phyloP scores from a whole-genome alignment of 495 filamentous ascomycete genomes.

The Lasiosphaeris hirsuta region DNA sequence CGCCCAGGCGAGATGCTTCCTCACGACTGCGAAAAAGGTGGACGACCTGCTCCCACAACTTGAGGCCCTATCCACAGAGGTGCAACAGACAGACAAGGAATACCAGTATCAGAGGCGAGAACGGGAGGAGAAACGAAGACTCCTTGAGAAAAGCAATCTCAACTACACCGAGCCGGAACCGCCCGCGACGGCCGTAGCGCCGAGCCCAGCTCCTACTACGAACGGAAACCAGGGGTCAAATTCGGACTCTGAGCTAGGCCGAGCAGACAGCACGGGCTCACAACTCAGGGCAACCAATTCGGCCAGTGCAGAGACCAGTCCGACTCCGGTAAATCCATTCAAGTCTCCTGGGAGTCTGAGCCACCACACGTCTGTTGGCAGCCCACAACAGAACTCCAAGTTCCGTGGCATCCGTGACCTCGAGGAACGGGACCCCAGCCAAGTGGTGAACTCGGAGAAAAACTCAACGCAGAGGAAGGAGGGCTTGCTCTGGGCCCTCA shows the following conservation, averaged over 20 bases:
- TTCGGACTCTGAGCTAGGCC: conserved; percentile 62
- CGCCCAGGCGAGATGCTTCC: conserved; percentile 78
- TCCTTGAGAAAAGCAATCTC: conserved; percentile 84
- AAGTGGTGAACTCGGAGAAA: conserved; percentile 44
- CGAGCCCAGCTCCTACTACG: conserved; percentile 21
- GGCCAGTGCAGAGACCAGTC: conserved; percentile 22
- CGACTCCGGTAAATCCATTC: conserved; percentile 33
- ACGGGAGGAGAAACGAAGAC: conserved; percentile 85
- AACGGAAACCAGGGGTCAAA: conserved; percentile 42
- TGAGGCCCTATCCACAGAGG: conserved; percentile 85
- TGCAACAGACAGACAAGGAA: conserved; percentile 88
- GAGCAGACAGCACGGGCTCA: conserved; percentile 70
- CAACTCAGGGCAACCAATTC: conserved; percentile 51
- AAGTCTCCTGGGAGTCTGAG: conserved; percentile 44
- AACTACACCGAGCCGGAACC: conserved; percentile 71
- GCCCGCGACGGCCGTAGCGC: conserved; percentile 27
- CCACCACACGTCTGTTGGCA: conserved; percentile 36
- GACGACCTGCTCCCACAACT: conserved; percentile 86
- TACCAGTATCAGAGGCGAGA: conserved; percentile 92
- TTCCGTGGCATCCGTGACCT: conserved; percentile 89
- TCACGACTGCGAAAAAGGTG: conserved; percentile 79
- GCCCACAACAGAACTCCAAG: conserved; percentile 57
- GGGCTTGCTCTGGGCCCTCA: conserved; percentile 90
- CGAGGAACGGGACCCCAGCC: conserved; percentile 69
- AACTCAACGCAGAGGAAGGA: conserved; percentile 67